These are phyloP conservation scores for Daldinia sp. DNA, from an alignment of 2,329 filamentous ascomycete genomes.

Conservation along the genomic window DNA sequence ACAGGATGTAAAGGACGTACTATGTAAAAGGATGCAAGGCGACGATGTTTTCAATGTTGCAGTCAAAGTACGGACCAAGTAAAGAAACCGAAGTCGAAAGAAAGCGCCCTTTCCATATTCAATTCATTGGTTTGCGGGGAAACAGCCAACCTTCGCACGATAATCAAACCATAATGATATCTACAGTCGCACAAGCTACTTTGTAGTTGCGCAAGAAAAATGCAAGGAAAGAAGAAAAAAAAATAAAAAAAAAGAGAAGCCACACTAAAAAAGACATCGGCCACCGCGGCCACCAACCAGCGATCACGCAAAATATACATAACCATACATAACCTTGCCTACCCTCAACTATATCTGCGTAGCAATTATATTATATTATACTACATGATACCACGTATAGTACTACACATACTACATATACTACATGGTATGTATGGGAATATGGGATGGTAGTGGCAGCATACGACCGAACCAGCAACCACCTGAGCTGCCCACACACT, in stretches of 20 bases:
- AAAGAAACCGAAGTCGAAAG: slow-evolving; percentile 5
- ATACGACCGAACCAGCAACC: slow-evolving; percentile 25
- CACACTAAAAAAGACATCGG: slow-evolving; percentile 11
- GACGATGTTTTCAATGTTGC: slow-evolving; percentile 19
- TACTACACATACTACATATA: slow-evolving; percentile 3
- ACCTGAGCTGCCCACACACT: slow-evolving; percentile 26
- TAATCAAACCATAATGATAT: slow-evolving; percentile 42
- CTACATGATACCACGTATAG: slow-evolving; percentile 14
- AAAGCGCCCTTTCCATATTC: slow-evolving; percentile 23
- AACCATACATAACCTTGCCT: not conserved
- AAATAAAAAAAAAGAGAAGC: slow-evolving; percentile 10
- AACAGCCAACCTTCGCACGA: slow-evolving; percentile 39
- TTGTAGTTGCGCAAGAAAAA: slow-evolving; percentile 24
- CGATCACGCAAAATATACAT: slow-evolving; percentile 10
- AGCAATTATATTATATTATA: slow-evolving; percentile 11
- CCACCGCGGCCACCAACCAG: slow-evolving; percentile 9
- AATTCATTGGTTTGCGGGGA: slow-evolving; percentile 38
- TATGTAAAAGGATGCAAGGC: slow-evolving; percentile 14
- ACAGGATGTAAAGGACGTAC: not conserved
- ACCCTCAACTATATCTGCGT: slow-evolving; percentile 5
- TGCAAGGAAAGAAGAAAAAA: slow-evolving; percentile 13
- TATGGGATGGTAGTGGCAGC: slow-evolving; percentile 23
- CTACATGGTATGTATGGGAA: slow-evolving; percentile 1
- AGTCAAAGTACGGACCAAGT: slow-evolving; percentile 11
- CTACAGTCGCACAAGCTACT: slow-evolving; percentile 27